These are phyloP conservation scores for Jamesozyma spencerorum DNA, from an alignment of 805 yeast genomes.

Conservation along the genomic window DNA sequence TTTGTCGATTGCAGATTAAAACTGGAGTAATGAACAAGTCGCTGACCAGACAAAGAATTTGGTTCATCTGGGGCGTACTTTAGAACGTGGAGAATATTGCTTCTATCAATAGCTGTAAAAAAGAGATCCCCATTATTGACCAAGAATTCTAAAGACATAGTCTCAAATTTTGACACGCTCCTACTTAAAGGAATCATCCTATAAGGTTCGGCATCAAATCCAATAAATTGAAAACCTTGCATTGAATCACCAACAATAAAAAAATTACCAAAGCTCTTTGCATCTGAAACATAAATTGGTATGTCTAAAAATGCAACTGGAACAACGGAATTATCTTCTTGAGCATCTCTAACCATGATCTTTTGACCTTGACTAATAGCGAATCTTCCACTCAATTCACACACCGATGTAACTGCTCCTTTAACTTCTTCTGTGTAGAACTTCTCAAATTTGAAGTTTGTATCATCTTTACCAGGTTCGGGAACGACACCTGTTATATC, in stretches of 20 bases:
- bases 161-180: conserved; percentile 55
- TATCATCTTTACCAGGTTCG: conserved; percentile 79
- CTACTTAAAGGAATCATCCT: conserved; percentile 71
- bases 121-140: conserved; percentile 60
- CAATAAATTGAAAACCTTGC: conserved; percentile 64
- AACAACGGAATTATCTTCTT: conserved; percentile 74
- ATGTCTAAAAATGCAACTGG: conserved; percentile 92
- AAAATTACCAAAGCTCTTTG: conserved; percentile 75
- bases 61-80: conserved; percentile 93
- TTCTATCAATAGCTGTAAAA: conserved; percentile 60
- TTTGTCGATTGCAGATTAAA: conserved; percentile 59
- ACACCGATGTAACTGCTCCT: conserved; percentile 74
- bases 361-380: conserved; percentile 81
- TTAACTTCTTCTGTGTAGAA: conserved; percentile 63
- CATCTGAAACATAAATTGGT: conserved; percentile 67
- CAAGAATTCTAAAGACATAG: conserved; percentile 53
- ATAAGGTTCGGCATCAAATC: conserved; percentile 93
- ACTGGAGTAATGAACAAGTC: conserved; percentile 58
- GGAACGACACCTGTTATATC: conserved; percentile 81
- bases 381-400: conserved; percentile 76
- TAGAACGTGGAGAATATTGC: conserved; percentile 56
- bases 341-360: conserved; percentile 66
- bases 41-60: conserved; percentile 68
- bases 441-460: conserved; percentile 67
- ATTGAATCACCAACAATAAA: conserved; percentile 73